Base-by-base conservation (phyloP, 1,284 basidiomycete genomes). In the Apiotrichum sp. region DNA sequence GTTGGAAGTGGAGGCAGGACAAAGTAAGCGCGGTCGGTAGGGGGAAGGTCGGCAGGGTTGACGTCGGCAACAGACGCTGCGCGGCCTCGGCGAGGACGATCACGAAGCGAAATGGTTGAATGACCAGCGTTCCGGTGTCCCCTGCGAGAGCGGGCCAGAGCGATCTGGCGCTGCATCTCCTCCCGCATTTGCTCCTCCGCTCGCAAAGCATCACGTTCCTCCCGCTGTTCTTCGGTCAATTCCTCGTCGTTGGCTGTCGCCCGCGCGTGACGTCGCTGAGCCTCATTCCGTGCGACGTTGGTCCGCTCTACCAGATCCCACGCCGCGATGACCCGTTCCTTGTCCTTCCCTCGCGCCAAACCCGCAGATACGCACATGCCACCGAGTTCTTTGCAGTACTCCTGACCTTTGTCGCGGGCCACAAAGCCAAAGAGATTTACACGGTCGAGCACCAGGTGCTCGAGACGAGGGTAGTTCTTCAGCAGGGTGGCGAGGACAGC, bases 391-490 rank as follows among this genome's bases (percentile, higher is more conserved):
- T 65, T 57, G 55, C 73, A 73, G 41, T 72, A 36, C 41, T 71
- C 68, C 5, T 59, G 55, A 6, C 75, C 76, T 34, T 65, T 69
- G 33, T 74, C 75, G 33, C 65, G 65, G 4, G 72, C 75, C 10
- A 56, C 61, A 47, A 77, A 76, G 13, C 75, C 76, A 55, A 78
- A 77, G 29, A 77, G 63, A 56, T 77, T 77, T 48, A 74, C 73
- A 34, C 72, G 69, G 56, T 78, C 77, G 39, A 77, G 61, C 8
- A 78, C 71, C 29, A 78, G 66, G 53, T 77, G 75, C 61, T 75
- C 69, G 6, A 78, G 64, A 2, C 58, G 59, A 2, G 58, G 48
- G 44, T 74, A 72, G 13, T 56, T 54, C 32, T 64, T 57, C 4
- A 77, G 56, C 31, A 78, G 56, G 11, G 66, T 62, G 0, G 69